phyloP scores from a whole-genome alignment of 331 rosid species.

The Quercus phellos region DNA sequence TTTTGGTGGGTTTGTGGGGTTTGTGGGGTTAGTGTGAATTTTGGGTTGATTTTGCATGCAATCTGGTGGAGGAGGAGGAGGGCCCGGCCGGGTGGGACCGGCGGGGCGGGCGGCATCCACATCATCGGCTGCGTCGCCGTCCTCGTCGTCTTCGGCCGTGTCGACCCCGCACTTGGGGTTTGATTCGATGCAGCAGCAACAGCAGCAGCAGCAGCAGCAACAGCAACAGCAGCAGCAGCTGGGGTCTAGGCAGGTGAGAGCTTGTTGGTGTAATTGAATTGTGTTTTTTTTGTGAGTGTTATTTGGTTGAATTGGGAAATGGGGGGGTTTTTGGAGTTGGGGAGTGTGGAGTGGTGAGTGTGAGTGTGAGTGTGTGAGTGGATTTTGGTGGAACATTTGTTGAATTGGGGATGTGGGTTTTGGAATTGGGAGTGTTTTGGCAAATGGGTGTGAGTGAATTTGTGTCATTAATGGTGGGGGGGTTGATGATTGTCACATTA shows the following conservation, averaged over 20 bases:
- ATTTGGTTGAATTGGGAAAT: slow-evolving; percentile 15
- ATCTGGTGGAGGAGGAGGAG: slow-evolving; percentile 67
- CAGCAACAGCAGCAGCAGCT: slow-evolving; percentile 48
- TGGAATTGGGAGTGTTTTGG: neutral
- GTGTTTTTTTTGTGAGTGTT: slow-evolving; percentile 14
- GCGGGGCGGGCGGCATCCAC: slow-evolving; percentile 62
- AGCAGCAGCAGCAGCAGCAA: slow-evolving; percentile 44
- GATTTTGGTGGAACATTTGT: slow-evolving; percentile 5
- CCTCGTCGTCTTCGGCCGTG: slow-evolving; percentile 85
- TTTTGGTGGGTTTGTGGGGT: slow-evolving; percentile 35
- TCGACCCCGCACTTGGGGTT: slow-evolving; percentile 79
- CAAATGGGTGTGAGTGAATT: neutral
- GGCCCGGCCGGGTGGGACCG: slow-evolving; percentile 72
- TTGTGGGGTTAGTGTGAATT: slow-evolving; percentile 29
- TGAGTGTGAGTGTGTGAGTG: slow-evolving; percentile 19
- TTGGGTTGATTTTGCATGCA: slow-evolving; percentile 64
- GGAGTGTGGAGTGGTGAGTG: slow-evolving; percentile 21
- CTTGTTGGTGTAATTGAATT: slow-evolving; percentile 28
- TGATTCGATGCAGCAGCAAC: slow-evolving; percentile 66
- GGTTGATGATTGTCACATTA: neutral
- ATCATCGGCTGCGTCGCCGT: slow-evolving; percentile 79
- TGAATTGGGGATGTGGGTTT: neutral
- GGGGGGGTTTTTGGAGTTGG: slow-evolving; percentile 20
- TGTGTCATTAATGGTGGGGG: neutral
- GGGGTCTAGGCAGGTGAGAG: slow-evolving; percentile 84